These are phyloP conservation scores for Chlorella sorokiniana DNA, from an alignment of 139 green algal species.

Conservation along the genomic window DNA sequence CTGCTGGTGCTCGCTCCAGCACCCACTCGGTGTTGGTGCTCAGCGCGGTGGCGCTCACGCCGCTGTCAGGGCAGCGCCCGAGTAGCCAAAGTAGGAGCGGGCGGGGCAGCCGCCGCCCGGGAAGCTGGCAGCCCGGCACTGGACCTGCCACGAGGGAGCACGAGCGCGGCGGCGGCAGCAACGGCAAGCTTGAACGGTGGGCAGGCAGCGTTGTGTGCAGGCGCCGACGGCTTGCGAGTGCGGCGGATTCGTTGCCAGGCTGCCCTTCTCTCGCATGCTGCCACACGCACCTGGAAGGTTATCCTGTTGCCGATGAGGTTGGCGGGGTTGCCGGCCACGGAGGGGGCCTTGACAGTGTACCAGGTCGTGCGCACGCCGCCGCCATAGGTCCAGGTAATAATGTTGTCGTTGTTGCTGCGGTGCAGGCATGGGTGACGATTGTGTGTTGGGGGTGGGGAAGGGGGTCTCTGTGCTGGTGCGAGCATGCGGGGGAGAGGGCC, in stretches of 20 bases:
- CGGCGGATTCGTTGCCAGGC: too few species aligned
- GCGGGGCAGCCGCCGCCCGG: background rate
- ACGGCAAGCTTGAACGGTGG: too few species aligned
- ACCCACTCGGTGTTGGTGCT: background rate
- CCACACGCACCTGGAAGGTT: background rate
- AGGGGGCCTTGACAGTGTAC: background rate
- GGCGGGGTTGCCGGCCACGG: background rate
- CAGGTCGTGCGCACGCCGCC: background rate
- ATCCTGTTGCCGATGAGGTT: background rate
- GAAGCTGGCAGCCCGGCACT: background rate
- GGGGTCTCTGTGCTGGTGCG: too few species aligned
- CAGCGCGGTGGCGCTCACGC: background rate
- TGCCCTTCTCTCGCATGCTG: background rate
- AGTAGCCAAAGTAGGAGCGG: background rate
- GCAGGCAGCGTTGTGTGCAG: too few species aligned
- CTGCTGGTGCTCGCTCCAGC: background rate
- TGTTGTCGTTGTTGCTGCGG: slow-evolving; percentile 4
- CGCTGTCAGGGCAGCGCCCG: background rate
- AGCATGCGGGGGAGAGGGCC: too few species aligned
- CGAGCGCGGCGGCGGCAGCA: background rate
- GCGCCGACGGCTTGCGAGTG: too few species aligned
- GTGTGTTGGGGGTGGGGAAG: too few species aligned
- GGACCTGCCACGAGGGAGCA: background rate
- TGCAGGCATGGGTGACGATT: too few species aligned
- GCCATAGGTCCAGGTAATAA: background rate